Evolutionary conservation across 495 filamentous ascomycete species (phyloP).

Genomic region (Penicillium atrosanguineum): DNA sequence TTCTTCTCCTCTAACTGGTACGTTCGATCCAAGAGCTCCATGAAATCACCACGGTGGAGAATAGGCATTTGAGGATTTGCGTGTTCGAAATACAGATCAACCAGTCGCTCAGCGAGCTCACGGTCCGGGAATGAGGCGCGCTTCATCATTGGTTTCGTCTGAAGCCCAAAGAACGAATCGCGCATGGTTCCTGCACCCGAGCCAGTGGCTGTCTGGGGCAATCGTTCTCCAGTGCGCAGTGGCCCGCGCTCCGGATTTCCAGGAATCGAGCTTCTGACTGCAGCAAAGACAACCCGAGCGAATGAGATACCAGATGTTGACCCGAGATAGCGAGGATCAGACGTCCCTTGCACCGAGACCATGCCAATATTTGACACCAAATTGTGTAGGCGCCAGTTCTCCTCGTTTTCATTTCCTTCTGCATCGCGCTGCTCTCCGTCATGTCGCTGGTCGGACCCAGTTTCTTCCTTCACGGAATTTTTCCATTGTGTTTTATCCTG

Average conservation of each 20-base stretch:
- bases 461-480: slow-evolving; percentile 28
- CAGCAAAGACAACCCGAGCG: slow-evolving; percentile 89
- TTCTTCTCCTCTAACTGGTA: slow-evolving; percentile 67
- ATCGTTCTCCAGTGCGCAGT: slow-evolving; percentile 45
- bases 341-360: slow-evolving; percentile 71
- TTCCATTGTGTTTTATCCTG: slow-evolving; percentile 23
- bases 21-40: slow-evolving; percentile 74
- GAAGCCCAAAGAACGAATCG: slow-evolving; percentile 92
- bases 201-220: slow-evolving; percentile 43
- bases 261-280: slow-evolving; percentile 79
- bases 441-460: slow-evolving; percentile 26
- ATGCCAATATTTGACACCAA: slow-evolving; percentile 74
- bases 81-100: slow-evolving; percentile 88
- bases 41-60: slow-evolving; percentile 83
- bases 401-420: slow-evolving; percentile 41
- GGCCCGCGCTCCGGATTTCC: slow-evolving; percentile 58
- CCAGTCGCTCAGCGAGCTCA: slow-evolving; percentile 66
- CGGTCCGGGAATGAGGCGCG: slow-evolving; percentile 81
- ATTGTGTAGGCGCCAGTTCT: slow-evolving; percentile 64
- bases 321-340: slow-evolving; percentile 77
- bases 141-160: slow-evolving; percentile 82
- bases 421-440: slow-evolving; percentile 22
- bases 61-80: slow-evolving; percentile 95
- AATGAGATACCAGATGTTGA: slow-evolving; percentile 92
- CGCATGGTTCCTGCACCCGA: slow-evolving; percentile 72